Percentiles rank a stretch among this genome's conserved stretches.
phyloP scores from a whole-genome alignment of 2,329 filamentous ascomycete genomes.

The Pseudogymnoascus sp. region DNA sequence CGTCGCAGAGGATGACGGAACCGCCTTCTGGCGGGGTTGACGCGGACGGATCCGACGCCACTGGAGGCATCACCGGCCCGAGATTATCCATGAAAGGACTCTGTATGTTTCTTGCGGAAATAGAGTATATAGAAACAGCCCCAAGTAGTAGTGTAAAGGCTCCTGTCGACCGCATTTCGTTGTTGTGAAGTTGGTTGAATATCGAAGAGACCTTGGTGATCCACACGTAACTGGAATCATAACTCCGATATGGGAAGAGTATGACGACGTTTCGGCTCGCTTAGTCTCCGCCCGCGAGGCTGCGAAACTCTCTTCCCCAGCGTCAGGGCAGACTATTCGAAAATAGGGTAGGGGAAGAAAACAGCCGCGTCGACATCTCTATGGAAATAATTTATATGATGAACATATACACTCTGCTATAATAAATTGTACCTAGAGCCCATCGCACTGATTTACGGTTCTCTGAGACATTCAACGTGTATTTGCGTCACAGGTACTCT shows the following conservation, averaged over 20 bases:
- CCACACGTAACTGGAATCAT: background rate
- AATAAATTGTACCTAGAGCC: background rate
- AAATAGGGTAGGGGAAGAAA: background rate
- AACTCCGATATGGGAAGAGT: background rate
- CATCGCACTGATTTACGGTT: background rate
- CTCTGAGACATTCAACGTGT: background rate
- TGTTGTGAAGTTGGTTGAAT: background rate
- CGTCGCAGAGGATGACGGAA: constrained; percentile 68
- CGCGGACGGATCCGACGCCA: constrained; percentile 14
- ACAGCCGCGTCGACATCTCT: background rate
- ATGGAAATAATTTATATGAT: background rate
- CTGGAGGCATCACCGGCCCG: constrained; percentile 21
- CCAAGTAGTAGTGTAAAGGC: background rate
- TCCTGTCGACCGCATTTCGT: constrained; percentile 7
- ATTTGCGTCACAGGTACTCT: background rate
- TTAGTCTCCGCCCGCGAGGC: constrained; percentile 6
- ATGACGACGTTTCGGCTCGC: constrained; percentile 7
- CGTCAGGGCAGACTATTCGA: constrained; percentile 1
- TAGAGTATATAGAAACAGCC: background rate
- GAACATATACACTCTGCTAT: background rate
- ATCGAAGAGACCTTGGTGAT: background rate
- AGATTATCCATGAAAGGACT: constrained; percentile 19
- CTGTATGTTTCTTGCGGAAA: background rate
- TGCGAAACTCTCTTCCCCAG: constrained; percentile 6
- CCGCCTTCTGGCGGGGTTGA: constrained; percentile 28